Conservation (phyloP, 2,329 filamentous ascomycete species). For the Knoxdaviesia capensis region DNA sequence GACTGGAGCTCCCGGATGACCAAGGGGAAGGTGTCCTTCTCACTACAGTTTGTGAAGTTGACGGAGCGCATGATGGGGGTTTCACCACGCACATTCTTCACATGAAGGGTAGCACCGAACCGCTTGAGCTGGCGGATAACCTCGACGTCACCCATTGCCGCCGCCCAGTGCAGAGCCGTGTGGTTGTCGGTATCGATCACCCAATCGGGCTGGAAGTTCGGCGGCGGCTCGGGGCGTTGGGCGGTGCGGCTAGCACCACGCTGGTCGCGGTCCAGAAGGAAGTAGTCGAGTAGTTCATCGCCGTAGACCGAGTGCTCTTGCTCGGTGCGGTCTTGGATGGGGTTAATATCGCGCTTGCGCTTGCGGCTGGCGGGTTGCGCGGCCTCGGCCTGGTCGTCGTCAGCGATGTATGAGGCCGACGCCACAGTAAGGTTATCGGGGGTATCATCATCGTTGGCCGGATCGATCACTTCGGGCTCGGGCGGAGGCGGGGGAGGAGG, state of each 20-base stretch:
- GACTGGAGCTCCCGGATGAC: constrained; percentile 69
- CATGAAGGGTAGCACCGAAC: constrained; percentile 55
- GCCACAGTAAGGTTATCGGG: constrained; percentile 68
- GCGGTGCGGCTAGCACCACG: constrained; percentile 29
- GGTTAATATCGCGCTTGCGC: constrained; percentile 50
- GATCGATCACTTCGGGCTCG: constrained; percentile 11
- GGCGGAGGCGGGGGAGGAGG: constrained; percentile 12
- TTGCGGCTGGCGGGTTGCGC: constrained; percentile 25
- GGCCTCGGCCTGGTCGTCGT: constrained; percentile 58
- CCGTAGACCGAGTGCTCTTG: constrained; percentile 81
- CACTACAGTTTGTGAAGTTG: constrained; percentile 90
- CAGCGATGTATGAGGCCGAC: constrained; percentile 68
- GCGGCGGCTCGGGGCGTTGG: constrained; percentile 56
- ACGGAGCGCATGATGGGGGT: constrained; percentile 90
- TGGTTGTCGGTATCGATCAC: constrained; percentile 87
- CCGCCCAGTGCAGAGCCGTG: constrained; percentile 90
- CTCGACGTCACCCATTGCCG: constrained; percentile 88
- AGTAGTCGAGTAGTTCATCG: constrained; percentile 89
- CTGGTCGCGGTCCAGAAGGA: constrained; percentile 68
- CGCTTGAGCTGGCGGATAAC: constrained; percentile 74
- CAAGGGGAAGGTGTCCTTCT: constrained; percentile 74
- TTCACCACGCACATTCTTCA: constrained; percentile 54
- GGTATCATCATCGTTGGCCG: constrained; percentile 47
- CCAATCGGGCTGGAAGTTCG: constrained; percentile 74
- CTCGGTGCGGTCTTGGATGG: constrained; percentile 43